A percentile compares a stretch with the other conserved stretches of the same genome.
Conservation (phyloP, 305 asterid species). For the Solanum hybrid region DNA sequence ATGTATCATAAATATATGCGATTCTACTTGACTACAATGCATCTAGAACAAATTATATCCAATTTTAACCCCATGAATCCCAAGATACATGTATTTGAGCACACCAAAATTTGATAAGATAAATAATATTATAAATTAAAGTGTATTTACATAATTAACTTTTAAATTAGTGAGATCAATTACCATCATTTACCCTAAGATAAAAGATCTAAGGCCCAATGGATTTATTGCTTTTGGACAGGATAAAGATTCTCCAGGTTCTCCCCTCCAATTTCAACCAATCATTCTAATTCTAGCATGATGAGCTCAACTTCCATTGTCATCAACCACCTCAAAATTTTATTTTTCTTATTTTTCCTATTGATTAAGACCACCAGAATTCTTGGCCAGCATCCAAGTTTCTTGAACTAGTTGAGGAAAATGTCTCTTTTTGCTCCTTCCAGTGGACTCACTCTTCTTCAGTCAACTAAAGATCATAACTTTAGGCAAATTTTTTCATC, state of each 20-base stretch:
- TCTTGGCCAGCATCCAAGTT: slow-evolving; percentile 5
- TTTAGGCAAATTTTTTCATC: slow-evolving; percentile 23
- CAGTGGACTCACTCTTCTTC: slow-evolving; percentile 33
- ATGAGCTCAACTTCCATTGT: slow-evolving; percentile 9
- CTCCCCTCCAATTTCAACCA: slow-evolving; percentile 44
- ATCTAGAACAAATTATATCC: too few relatives aligned
- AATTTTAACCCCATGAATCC: too few relatives aligned
- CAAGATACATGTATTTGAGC: too few relatives aligned
- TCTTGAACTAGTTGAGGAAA: slow-evolving; percentile 21
- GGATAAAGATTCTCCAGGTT: slow-evolving; percentile 6
- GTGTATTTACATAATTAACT: too few relatives aligned
- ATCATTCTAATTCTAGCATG: slow-evolving; percentile 49
- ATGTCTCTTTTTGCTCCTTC: slow-evolving; percentile 53
- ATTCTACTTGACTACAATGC: too few relatives aligned
- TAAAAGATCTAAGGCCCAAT: not conserved
- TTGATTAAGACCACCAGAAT: slow-evolving; percentile 5
- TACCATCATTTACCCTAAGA: not conserved
- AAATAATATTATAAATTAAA: too few relatives aligned
- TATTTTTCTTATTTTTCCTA: not conserved
- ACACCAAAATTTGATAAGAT: too few relatives aligned
- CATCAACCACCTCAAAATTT: slow-evolving; percentile 20
- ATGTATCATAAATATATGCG: too few relatives aligned
- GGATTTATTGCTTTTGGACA: not conserved
- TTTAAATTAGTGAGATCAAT: too few relatives aligned
- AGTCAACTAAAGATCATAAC: slow-evolving; percentile 22